Evolutionary conservation across 805 yeast genomes (phyloP), one percentile per base, ranked within the genome.

Genomic region (Yamadazyma olivae): DNA sequence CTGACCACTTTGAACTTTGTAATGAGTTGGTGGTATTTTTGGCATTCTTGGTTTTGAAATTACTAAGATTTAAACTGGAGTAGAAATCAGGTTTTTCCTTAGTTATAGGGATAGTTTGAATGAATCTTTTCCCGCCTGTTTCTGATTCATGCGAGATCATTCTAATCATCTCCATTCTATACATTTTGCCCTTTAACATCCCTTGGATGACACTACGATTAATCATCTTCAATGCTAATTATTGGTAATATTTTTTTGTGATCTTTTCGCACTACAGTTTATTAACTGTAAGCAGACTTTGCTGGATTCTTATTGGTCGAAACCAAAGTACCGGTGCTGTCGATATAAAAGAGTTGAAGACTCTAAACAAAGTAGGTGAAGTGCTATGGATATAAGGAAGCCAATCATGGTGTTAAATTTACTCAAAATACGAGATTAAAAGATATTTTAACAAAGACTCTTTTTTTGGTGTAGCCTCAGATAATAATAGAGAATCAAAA

Each of bases 101-200:
- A 6, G 57, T 38, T 2, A 49, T 42, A 4, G 64, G 61, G 22
- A 59, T 58, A 3, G 69, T 62, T 43, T 61, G 67, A 46, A 62
- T 59, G 43, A 52, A 61, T 39, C 69, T 43, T 38, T 51, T 58
- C 23, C 58, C 44, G 7, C 51, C 54, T 19, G 48, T 51, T 33
- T 50, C 42, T 5, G 33, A 27, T 23, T 39, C 42, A 14, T 35
- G 38, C 17, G 42, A 39, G 13, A 32, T 18, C 23, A 8, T 33
- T 19, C 44, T 30, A 13, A 36, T 10, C 6, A 23, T 4, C 13
- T 20, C 27, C 13, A 39, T 18, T 27, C 29, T 35, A n/a, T n/a
- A n/a, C n/a, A n/a, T n/a, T n/a, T n/a, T n/a, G 22, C 32, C 8
- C 32, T n/a, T n/a, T n/a, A n/a, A n/a, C n/a, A n/a, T n/a, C n/a